Evolutionary conservation across 2,329 filamentous ascomycete genomes (phyloP).

Genomic region (Bipolaris cookei): DNA sequence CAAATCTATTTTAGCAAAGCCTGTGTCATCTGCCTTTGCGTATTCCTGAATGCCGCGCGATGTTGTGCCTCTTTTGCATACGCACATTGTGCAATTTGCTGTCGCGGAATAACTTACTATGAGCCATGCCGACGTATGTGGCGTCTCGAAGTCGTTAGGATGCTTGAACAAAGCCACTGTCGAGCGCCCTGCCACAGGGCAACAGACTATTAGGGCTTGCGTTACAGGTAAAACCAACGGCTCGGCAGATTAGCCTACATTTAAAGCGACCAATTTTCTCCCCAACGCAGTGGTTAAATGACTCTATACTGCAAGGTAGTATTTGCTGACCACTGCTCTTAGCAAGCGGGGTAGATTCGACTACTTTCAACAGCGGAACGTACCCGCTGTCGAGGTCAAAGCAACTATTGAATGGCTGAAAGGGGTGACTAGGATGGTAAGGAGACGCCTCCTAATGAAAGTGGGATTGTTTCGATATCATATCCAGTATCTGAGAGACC

Average conservation of each 20-base stretch:
- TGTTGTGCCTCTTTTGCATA: background rate
- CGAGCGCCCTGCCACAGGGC: background rate
- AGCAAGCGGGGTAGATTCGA: too few species aligned
- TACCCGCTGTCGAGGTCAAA: too few species aligned
- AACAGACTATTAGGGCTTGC: background rate
- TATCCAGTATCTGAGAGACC: too few species aligned
- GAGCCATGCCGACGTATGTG: background rate
- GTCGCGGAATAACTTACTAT: background rate
- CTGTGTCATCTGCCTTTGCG: background rate
- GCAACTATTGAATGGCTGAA: too few species aligned
- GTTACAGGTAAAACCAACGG: background rate
- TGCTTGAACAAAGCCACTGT: background rate
- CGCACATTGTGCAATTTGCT: background rate
- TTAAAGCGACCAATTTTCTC: background rate
- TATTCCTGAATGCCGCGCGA: background rate
- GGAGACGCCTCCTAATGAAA: too few species aligned
- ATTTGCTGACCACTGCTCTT: too few species aligned
- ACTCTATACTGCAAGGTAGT: too few species aligned
- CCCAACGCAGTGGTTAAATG: background rate
- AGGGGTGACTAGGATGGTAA: too few species aligned
- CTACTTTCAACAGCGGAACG: too few species aligned
- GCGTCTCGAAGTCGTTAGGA: background rate
- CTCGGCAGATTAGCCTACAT: background rate
- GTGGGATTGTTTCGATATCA: too few species aligned
- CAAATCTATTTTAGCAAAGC: background rate